Conservation (phyloP, 177 flowering plant species). For the Telopea speciosissima region DNA sequence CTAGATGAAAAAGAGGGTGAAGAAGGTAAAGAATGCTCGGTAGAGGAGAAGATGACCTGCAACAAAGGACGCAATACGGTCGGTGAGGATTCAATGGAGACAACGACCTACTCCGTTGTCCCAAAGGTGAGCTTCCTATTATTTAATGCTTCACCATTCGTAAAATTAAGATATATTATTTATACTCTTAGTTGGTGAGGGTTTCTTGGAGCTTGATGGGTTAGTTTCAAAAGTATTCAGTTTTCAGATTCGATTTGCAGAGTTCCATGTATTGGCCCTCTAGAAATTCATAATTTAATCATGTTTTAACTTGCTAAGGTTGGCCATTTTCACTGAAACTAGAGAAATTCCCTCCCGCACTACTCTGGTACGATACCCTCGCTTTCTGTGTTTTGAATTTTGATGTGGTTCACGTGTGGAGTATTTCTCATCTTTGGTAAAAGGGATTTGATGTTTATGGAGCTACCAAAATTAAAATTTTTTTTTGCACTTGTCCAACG, state of each 20-base stretch:
- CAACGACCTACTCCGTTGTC: slow-evolving; percentile 14
- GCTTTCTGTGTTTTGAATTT: not conserved
- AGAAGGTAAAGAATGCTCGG: slow-evolving; percentile 21
- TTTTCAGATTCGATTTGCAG: not conserved
- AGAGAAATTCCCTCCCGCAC: not conserved
- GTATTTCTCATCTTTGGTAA: too few species aligned
- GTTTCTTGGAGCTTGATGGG: not conserved
- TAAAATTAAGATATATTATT: not conserved
- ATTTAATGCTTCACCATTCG: not conserved
- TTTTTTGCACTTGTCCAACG: too few species aligned
- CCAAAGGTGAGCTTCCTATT: slow-evolving; percentile 17
- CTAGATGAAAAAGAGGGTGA: slow-evolving; percentile 28
- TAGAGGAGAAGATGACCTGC: slow-evolving; percentile 13
- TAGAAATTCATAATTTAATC: too few species aligned
- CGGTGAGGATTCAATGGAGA: slow-evolving; percentile 28
- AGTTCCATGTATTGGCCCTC: not conserved
- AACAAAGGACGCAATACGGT: slow-evolving; percentile 20
- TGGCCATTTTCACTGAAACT: too few species aligned
- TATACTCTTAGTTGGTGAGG: not conserved
- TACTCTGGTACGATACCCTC: not conserved
- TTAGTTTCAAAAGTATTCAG: not conserved
- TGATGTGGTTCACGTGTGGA: too few species aligned
- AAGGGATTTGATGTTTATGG: too few species aligned
- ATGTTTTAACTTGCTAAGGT: too few species aligned
- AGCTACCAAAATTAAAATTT: too few species aligned